Evolutionary conservation across 208 protist species (phyloP), one percentile per base, ranked within the genome.

Genomic region (Crithidia fasciculata): DNA sequence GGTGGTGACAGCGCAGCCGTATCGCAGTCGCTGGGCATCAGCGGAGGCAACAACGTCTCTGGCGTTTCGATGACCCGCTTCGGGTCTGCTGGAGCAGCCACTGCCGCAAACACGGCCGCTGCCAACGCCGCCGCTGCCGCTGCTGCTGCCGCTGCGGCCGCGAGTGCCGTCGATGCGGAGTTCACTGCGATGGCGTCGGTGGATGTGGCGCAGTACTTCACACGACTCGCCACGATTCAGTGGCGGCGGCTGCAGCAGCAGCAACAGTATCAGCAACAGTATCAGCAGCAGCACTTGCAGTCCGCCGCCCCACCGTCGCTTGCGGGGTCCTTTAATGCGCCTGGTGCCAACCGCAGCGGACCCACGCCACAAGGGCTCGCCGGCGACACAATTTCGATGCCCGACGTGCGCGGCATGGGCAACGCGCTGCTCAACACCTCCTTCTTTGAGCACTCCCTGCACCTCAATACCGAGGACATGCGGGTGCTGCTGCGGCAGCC

Each of bases 151-250:
- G 28, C 28, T 28, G 28, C 28, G 10, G 28, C 40, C 8, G 41
- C 37, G 28, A 45, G 57, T 36, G 63, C 60, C 2, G 45, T 69
- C 28, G 67, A 73, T 28, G 67, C 69, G 39, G 45, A 69, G 10
- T 63, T 74, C 61, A 9, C 47, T n/a, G 61, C 53, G 50, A 50
- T 79, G 45, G 63, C 61, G 28, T 61, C 74, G 40, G 74, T 74
- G 5, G 74, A 74, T 37, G n/a, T 80, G 8, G 68, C 68, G 16
- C 67, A 80, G 68, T 68, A 45, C 61, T 80, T 80, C 53, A 65
- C 68, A 39, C 61, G 66, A 8, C 45, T 71, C 8, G 65, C 66
- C 0, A 44, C 47, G 13, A 37, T 68, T 40, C 68, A 74, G 43
- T 80, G 74, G 74, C 53, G 58, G 8, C 60, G 41, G 15, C 65